Conservation (phyloP, 2,329 filamentous ascomycete genomes). For the Diaporthe destruens region DNA sequence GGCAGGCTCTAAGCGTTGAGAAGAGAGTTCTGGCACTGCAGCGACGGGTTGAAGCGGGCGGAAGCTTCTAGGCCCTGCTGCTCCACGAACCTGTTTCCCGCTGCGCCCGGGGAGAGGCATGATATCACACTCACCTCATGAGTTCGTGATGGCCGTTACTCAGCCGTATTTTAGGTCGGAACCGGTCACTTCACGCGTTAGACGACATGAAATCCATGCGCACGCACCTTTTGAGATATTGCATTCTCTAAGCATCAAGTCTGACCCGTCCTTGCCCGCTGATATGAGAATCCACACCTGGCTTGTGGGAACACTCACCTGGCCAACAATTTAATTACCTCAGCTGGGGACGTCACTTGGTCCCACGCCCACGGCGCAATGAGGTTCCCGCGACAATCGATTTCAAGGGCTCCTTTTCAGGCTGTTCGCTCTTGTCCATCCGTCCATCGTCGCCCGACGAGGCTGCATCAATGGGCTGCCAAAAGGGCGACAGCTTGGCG, state of each 20-base stretch:
- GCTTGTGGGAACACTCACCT: slow-evolving; percentile 27
- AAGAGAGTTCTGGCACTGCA: slow-evolving; percentile 6
- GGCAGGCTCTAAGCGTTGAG: neutral
- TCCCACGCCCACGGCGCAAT: slow-evolving; percentile 4
- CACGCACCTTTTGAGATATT: neutral
- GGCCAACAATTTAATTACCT: slow-evolving; percentile 28
- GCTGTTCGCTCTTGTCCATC: slow-evolving; percentile 2
- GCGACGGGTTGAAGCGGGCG: slow-evolving; percentile 2
- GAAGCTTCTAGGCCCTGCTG: slow-evolving; percentile 25
- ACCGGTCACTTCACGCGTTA: neutral
- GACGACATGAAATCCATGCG: neutral
- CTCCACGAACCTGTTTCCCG: slow-evolving; percentile 25
- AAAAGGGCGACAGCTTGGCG: slow-evolving; percentile 14
- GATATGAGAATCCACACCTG: slow-evolving; percentile 27
- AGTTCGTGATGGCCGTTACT: neutral
- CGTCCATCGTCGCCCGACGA: slow-evolving; percentile 15
- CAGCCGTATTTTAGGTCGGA: neutral
- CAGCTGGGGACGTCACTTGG: neutral
- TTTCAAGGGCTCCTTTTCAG: slow-evolving; percentile 6
- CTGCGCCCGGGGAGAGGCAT: neutral
- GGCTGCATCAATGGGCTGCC: slow-evolving; percentile 22
- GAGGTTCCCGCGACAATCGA: slow-evolving; percentile 31
- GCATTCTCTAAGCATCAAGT: neutral
- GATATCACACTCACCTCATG: slow-evolving; percentile 37
- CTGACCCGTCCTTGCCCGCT: neutral